A percentile compares a stretch with the other conserved stretches of the same genome.
These are phyloP conservation scores for Selaginella tamariscina DNA, from an alignment of 75 land plant genomes.

Conservation along the genomic window DNA sequence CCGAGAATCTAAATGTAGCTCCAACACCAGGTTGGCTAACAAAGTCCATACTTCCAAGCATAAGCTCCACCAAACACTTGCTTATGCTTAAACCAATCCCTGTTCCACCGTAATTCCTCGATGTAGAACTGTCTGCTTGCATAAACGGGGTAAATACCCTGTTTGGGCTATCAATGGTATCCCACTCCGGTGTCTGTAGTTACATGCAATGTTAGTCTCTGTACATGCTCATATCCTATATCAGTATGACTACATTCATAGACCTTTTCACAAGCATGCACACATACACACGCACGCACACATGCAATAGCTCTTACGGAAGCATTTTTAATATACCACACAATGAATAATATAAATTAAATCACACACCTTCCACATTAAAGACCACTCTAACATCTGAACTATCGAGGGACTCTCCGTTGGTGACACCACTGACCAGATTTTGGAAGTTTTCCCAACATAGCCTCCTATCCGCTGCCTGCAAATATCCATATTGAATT, in stretches of 20 bases:
- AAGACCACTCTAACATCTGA: constrained; percentile 51
- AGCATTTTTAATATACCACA: too few species aligned
- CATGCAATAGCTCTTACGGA: too few species aligned
- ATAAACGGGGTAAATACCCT: constrained; percentile 19
- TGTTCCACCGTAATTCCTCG: constrained; percentile 76
- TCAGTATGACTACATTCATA: too few species aligned
- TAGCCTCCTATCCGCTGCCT: constrained; percentile 49
- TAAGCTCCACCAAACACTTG: constrained; percentile 70
- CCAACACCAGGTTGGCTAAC: constrained; percentile 55
- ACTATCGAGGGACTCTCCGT: constrained; percentile 17
- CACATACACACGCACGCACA: too few species aligned
- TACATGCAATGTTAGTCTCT: too few species aligned
- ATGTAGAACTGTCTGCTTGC: constrained; percentile 93
- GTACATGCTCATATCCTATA: too few species aligned
- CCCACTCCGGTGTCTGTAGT: constrained; percentile 54
- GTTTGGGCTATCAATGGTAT: not conserved
- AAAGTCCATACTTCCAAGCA: constrained; percentile 68
- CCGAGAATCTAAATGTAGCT: constrained; percentile 79
- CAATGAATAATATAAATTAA: too few species aligned
- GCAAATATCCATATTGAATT: too few species aligned
- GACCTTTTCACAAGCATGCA: too few species aligned
- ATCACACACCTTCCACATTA: constrained; percentile 77
- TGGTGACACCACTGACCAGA: constrained; percentile 22
- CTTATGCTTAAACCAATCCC: constrained; percentile 92
- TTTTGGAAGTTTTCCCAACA: constrained; percentile 53